A percentile compares a stretch with the other conserved stretches of the same genome.
phyloP scores from a whole-genome alignment of 139 green algal species.

The Picocystis salinarum region DNA sequence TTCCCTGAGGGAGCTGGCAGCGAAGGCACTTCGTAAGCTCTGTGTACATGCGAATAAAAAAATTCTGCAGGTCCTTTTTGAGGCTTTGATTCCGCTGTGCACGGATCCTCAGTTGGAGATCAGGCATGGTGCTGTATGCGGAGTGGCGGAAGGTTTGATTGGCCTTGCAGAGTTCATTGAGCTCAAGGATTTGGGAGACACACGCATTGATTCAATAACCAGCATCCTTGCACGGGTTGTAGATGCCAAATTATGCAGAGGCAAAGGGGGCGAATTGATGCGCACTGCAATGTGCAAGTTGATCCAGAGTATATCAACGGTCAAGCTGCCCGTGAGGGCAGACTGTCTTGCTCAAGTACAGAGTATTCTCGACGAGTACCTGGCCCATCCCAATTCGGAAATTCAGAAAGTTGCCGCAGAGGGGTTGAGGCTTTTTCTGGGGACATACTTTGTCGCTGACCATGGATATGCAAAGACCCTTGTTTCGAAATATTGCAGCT shows the following conservation, averaged over 20 bases:
- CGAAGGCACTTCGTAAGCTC: slow-evolving; percentile 32
- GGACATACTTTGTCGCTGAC: too few species aligned
- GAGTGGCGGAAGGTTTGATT: slow-evolving; percentile 45
- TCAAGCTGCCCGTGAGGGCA: not conserved
- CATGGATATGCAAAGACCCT: too few species aligned
- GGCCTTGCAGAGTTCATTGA: slow-evolving; percentile 21
- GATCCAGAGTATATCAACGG: slow-evolving; percentile 14
- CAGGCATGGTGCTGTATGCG: slow-evolving; percentile 59
- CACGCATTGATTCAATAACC: not conserved
- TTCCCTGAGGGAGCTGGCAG: slow-evolving; percentile 52
- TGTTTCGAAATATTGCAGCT: too few species aligned
- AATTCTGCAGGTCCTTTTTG: too few species aligned
- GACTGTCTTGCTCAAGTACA: too few species aligned
- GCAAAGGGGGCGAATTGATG: slow-evolving; percentile 82
- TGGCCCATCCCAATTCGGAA: slow-evolving; percentile 39
- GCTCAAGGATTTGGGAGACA: not conserved
- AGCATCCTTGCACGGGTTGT: not conserved
- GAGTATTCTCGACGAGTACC: slow-evolving; percentile 60
- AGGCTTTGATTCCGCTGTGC: too few species aligned
- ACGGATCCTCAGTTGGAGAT: slow-evolving; percentile 20
- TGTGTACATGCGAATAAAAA: not conserved
- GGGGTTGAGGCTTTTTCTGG: too few species aligned
- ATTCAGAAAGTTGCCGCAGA: slow-evolving; percentile 38
- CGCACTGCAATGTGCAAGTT: slow-evolving; percentile 44
- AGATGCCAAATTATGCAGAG: slow-evolving; percentile 38